phyloP scores from a whole-genome alignment of 2,329 filamentous ascomycete species.

The Myotisia sp. region DNA sequence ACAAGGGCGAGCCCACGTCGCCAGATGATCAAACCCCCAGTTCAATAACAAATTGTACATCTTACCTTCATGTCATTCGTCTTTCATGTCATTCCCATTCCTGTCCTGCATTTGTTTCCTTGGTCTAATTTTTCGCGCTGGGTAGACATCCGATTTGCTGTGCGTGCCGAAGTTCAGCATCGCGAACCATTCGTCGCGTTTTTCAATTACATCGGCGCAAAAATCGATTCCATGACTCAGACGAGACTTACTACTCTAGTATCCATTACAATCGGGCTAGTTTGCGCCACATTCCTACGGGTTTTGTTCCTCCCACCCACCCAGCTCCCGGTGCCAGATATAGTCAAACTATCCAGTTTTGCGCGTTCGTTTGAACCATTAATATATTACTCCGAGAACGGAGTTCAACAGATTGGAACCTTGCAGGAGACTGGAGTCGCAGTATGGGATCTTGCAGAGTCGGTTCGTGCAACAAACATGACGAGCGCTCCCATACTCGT shows the following conservation, averaged over 20 bases:
- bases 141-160: conserved; percentile 72
- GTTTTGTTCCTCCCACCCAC: conserved; percentile 54
- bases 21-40: too few relatives aligned
- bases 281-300: conserved; percentile 52
- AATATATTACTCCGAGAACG: conserved; percentile 87
- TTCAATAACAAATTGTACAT: too few relatives aligned
- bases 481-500: conserved; percentile 78
- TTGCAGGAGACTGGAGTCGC: conserved; percentile 83
- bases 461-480: conserved; percentile 78
- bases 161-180: conserved; percentile 78
- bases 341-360: conserved; percentile 79
- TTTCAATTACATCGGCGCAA: conserved; percentile 48
- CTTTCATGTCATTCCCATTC: too few relatives aligned
- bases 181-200: conserved; percentile 68
- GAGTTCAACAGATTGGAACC: conserved; percentile 70
- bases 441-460: conserved; percentile 89
- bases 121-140: too few relatives aligned
- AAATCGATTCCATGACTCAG: conserved; percentile 47
- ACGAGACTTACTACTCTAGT: conserved; percentile 55
- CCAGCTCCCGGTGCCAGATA: conserved; percentile 58
- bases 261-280: conserved; percentile 46
- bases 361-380: conserved; percentile 86
- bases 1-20: too few relatives aligned
- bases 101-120: too few relatives aligned
- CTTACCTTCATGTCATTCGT: too few relatives aligned